Percentiles rank a stretch among this genome's conserved stretches.
Evolutionary conservation across 495 filamentous ascomycete species (phyloP).

Genomic region (Xylaria cubensis): DNA sequence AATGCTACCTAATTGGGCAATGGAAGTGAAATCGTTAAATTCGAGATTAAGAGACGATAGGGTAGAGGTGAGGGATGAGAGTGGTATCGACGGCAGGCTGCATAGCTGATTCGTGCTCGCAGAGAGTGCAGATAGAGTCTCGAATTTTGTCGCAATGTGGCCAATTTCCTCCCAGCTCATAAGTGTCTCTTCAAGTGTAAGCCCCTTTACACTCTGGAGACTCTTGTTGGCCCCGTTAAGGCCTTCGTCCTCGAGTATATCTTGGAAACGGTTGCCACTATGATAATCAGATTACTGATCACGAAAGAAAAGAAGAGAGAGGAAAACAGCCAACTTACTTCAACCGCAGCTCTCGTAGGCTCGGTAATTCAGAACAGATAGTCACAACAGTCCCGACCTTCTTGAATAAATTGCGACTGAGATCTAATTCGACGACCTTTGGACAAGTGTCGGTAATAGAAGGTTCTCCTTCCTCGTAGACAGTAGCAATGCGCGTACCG

Average conservation of each 20-base stretch:
- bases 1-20: conserved; percentile 65
- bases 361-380: conserved; percentile 71
- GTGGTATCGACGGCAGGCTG: conserved; percentile 47
- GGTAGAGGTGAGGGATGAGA: conserved; percentile 54
- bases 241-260: conserved; percentile 42
- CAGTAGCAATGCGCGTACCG: conserved; percentile 64
- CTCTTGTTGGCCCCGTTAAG: conserved; percentile 42
- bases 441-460: conserved; percentile 59
- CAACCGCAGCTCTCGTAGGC: conserved; percentile 68
- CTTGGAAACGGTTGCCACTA: conserved; percentile 80
- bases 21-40: conserved; percentile 70
- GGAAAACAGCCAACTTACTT: conserved; percentile 59
- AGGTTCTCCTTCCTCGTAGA: conserved; percentile 39
- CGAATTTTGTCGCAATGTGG: conserved; percentile 59
- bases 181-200: conserved; percentile 77
- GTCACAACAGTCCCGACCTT: conserved; percentile 66
- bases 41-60: conserved; percentile 72
- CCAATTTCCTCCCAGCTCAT: conserved; percentile 75
- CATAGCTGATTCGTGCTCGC: conserved; percentile 57
- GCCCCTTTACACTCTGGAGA: conserved; percentile 66
- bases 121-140: conserved; percentile 62
- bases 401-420: conserved; percentile 84
- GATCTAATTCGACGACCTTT: conserved; percentile 79
- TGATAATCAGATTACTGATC: conserved; percentile 13
- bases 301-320: conserved; percentile 12